phyloP scores from a whole-genome alignment of 495 filamentous ascomycete species.

The Lentithecium fluviatile region DNA sequence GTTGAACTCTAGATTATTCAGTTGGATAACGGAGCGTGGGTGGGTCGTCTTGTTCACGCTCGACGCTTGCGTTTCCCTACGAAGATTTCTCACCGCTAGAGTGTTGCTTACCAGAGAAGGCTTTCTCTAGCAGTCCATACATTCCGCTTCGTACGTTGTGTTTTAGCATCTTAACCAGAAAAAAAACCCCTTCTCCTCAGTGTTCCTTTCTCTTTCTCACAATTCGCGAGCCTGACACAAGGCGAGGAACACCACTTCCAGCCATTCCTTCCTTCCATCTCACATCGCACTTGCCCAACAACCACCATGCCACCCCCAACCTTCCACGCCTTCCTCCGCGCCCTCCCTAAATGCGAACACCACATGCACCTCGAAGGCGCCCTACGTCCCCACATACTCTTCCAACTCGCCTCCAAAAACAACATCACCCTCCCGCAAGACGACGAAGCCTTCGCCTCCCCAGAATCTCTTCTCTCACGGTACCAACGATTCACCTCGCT shows the following conservation, averaged over 20 bases:
- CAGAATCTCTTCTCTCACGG: slow-evolving; percentile 56
- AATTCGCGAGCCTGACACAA: too few species aligned
- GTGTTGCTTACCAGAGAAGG: too few species aligned
- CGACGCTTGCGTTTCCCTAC: too few species aligned
- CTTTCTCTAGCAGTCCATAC: too few species aligned
- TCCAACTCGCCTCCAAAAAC: slow-evolving; percentile 65
- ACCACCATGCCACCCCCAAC: slow-evolving; percentile 52
- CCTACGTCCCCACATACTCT: slow-evolving; percentile 65
- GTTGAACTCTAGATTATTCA: background rate
- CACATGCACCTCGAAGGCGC: slow-evolving; percentile 77
- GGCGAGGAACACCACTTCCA: too few species aligned
- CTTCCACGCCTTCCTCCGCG: slow-evolving; percentile 62
- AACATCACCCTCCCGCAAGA: slow-evolving; percentile 56
- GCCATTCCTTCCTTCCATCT: too few species aligned
- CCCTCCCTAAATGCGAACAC: slow-evolving; percentile 76
- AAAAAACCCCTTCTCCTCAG: too few species aligned
- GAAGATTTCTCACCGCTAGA: too few species aligned
- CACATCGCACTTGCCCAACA: slow-evolving; percentile 6
- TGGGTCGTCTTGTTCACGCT: background rate
- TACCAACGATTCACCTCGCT: slow-evolving; percentile 66
- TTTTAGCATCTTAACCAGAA: too few species aligned
- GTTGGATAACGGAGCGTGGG: background rate
- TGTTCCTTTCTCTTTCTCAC: too few species aligned
- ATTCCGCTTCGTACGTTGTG: too few species aligned
- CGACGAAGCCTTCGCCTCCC: slow-evolving; percentile 60